Conservation (phyloP, 2,329 filamentous ascomycete species). For the Aquanectria penicillioides region DNA sequence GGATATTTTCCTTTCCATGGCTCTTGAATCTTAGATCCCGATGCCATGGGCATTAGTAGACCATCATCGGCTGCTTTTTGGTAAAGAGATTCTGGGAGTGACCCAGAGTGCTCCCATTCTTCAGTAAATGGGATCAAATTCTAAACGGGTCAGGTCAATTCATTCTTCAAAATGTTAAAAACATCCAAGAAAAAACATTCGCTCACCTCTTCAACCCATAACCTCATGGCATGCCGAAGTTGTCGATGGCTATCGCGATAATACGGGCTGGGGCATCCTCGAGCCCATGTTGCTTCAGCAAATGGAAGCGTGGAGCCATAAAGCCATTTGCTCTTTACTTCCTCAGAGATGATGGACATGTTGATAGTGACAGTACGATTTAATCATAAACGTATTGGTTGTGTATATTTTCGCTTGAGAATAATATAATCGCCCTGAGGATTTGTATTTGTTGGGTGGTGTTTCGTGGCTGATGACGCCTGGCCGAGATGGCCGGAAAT, state of each 20-base stretch:
- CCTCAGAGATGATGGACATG: conserved; percentile 1
- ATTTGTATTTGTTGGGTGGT: background rate
- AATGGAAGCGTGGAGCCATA: conserved; percentile 12
- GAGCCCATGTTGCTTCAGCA: conserved; percentile 16
- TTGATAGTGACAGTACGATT: background rate
- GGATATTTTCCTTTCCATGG: conserved; percentile 9
- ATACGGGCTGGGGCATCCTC: conserved; percentile 15
- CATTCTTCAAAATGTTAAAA: rapidly evolving
- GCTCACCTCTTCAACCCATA: conserved; percentile 14
- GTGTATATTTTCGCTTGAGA: too few species aligned
- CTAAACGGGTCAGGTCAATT: background rate
- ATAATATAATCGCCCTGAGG: too few species aligned
- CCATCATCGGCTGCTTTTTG: conserved; percentile 12
- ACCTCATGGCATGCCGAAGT: conserved; percentile 13
- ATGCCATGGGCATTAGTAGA: conserved; percentile 10
- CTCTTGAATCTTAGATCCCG: background rate
- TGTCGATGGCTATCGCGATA: conserved; percentile 17
- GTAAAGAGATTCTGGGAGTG: conserved; percentile 7
- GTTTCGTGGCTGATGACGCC: background rate
- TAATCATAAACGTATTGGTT: too few species aligned
- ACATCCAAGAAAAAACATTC: background rate
- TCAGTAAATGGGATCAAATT: conserved; percentile 8
- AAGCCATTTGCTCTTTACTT: conserved; percentile 9
- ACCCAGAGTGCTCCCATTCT: conserved; percentile 10
- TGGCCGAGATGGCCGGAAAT: background rate